Percentiles rank a stretch among this genome's conserved stretches.
phyloP scores from a whole-genome alignment of 1,284 basidiomycete genomes.

The Xerocomus minutiporus region DNA sequence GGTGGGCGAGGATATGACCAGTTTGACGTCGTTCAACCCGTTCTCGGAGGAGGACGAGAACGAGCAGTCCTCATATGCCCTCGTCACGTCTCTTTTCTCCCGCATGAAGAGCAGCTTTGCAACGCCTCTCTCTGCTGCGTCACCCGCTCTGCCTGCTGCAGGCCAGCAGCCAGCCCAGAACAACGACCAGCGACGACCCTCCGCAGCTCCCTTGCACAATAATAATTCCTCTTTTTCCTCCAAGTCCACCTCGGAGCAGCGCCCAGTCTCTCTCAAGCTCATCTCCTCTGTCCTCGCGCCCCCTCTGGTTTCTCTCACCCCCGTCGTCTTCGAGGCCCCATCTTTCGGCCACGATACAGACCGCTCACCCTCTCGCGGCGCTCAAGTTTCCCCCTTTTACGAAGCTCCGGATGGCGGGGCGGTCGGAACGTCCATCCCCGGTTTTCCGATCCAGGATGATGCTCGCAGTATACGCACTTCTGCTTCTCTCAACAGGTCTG shows the following conservation, averaged over 20 bases:
- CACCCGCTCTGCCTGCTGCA: slow-evolving; percentile 30
- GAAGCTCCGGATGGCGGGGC: slow-evolving; percentile 54
- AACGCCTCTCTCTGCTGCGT: slow-evolving; percentile 53
- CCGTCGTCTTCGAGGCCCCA: slow-evolving; percentile 70
- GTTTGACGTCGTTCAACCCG: slow-evolving; percentile 77
- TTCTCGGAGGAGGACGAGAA: slow-evolving; percentile 84
- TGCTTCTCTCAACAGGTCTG: slow-evolving; percentile 65
- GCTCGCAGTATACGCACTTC: slow-evolving; percentile 72
- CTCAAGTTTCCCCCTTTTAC: slow-evolving; percentile 46
- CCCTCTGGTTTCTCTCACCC: slow-evolving; percentile 76
- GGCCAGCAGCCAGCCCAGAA: slow-evolving; percentile 26
- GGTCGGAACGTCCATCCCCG: slow-evolving; percentile 72
- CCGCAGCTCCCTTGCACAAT: slow-evolving; percentile 41
- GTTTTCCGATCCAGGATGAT: slow-evolving; percentile 81
- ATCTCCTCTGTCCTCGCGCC: slow-evolving; percentile 60
- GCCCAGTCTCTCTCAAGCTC: slow-evolving; percentile 53
- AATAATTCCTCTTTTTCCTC: slow-evolving; percentile 45
- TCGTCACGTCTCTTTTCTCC: slow-evolving; percentile 72
- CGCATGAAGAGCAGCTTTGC: slow-evolving; percentile 73
- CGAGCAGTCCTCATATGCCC: slow-evolving; percentile 75
- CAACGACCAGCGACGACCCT: slow-evolving; percentile 54
- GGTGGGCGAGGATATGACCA: slow-evolving; percentile 60
- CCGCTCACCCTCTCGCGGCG: slow-evolving; percentile 51
- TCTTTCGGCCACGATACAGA: slow-evolving; percentile 63
- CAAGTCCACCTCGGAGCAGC: slow-evolving; percentile 46